Evolutionary conservation across 192 early-diverging fungal genomes (phyloP).

Genomic region (Funneliformis geosporum): DNA sequence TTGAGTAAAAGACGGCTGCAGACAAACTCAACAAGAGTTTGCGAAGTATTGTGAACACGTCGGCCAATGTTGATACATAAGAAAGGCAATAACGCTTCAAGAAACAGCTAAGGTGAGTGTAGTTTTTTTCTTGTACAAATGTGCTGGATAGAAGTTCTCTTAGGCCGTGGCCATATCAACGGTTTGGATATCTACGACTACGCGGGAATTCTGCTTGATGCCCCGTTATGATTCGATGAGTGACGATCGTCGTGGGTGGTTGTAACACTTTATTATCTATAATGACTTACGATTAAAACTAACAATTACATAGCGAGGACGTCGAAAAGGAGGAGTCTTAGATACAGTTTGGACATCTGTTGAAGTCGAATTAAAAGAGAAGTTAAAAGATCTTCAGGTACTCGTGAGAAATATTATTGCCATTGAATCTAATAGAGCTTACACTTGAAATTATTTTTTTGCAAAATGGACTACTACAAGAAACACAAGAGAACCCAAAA

Average conservation of each 20-base stretch:
- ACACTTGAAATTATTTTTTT: slow-evolving; percentile 11
- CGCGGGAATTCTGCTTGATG: too few relatives aligned
- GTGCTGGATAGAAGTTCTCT: slow-evolving; percentile 29
- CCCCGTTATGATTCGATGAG: too few relatives aligned
- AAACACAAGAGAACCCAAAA: slow-evolving; percentile 1
- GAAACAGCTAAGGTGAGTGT: too few relatives aligned
- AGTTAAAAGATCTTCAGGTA: slow-evolving; percentile 23
- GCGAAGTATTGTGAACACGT: slow-evolving; percentile 17
- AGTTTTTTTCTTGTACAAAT: slow-evolving; percentile 24
- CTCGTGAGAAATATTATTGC: slow-evolving; percentile 9
- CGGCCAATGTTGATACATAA: slow-evolving; percentile 9
- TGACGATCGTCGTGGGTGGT: neutral
- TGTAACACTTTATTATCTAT: slow-evolving; percentile 20
- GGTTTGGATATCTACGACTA: slow-evolving; percentile 26
- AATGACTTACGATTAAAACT: neutral
- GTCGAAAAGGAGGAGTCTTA: slow-evolving; percentile 16
- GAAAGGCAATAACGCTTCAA: slow-evolving; percentile 3
- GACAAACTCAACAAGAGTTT: slow-evolving; percentile 22
- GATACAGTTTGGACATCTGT: neutral
- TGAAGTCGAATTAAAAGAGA: slow-evolving; percentile 13
- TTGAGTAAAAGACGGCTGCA: slow-evolving; percentile 1
- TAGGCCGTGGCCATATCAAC: slow-evolving; percentile 26
- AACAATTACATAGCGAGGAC: slow-evolving; percentile 19
- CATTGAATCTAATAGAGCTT: neutral
- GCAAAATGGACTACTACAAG: slow-evolving; percentile 24